Evolutionary conservation across 2,329 filamentous ascomycete species (phyloP), one percentile per base, ranked within the genome.

Genomic region (Sporothrix inflata): DNA sequence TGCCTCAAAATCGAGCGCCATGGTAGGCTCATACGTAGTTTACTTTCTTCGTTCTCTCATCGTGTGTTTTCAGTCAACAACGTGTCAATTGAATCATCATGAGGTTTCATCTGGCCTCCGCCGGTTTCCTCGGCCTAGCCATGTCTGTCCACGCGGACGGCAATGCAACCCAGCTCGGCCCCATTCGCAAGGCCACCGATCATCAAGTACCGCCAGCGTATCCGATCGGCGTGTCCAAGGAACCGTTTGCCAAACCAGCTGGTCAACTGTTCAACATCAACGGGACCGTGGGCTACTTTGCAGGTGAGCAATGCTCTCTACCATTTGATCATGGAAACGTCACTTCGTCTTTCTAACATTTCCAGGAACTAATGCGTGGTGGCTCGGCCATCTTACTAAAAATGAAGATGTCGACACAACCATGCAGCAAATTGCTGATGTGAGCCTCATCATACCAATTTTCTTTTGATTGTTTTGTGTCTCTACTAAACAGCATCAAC

Each of bases 341-440:
- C n/a, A n/a, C 12, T 9, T 47, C 14, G 16, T 34, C 21, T n/a
- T 12, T 30, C 70, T 70, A 16, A 66, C 16, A 24, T 16, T 6
- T 4, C 1, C 45, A 75, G 74, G 74, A 14, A 75, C 72, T 2
- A 75, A 75, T 27, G 74, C 74, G 14, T 75, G 74, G 74, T 75
- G 74, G 74, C 69, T 75, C 1, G 71, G 65, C 12, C 74, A 75
- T 51, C 69, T 75, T 1, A 63, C 67, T 8, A 71, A 72, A 12
- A 73, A 75, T n/a, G 68, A 67, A 16, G 74, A 74, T 55, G 53
- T 75, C 14, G 72, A 75, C 60, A 71, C 57, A 34, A 72, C 74
- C 19, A 47, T 74, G 65, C 71, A 74, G 27, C 61, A 75, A 24
- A 75, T 75, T 71, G 60, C 65, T 3, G 71, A 74, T 53, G 74